A percentile compares a stretch with the other conserved stretches of the same genome.
Evolutionary conservation across 2,329 filamentous ascomycete genomes (phyloP).

Genomic region (Alternaria brassicicola): DNA sequence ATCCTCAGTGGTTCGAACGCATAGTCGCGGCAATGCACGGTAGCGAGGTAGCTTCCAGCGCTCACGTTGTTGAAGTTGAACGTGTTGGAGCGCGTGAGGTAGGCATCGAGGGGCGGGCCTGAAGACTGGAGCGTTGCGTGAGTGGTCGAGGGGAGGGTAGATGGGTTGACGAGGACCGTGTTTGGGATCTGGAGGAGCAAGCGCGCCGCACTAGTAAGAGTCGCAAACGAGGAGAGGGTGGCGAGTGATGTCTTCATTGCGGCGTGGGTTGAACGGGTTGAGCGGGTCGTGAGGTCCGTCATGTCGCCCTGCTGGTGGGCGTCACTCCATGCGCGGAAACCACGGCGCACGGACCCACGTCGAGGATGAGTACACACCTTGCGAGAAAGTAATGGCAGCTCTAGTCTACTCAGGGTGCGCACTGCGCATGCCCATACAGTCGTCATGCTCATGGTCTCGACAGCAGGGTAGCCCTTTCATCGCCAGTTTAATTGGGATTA

Average conservation of each 20-base stretch:
- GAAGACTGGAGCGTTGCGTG: conserved; percentile 69
- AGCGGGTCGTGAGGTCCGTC: background rate
- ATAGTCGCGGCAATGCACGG: conserved; percentile 76
- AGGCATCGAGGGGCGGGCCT: conserved; percentile 60
- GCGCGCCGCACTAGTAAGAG: conserved; percentile 50
- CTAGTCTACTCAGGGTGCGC: too few species aligned
- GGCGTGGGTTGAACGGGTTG: background rate
- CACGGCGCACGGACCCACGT: background rate
- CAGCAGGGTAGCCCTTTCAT: background rate
- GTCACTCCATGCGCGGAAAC: background rate
- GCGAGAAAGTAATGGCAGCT: too few species aligned
- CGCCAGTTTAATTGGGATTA: too few species aligned
- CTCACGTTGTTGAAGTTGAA: conserved; percentile 78
- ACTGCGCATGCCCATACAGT: too few species aligned
- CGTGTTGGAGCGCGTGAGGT: conserved; percentile 70
- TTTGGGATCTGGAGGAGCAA: conserved; percentile 60
- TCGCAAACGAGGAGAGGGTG: conserved; percentile 51
- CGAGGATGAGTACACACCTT: too few species aligned
- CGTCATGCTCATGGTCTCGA: too few species aligned
- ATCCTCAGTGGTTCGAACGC: conserved; percentile 80
- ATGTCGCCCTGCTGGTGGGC: background rate
- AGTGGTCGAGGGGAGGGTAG: conserved; percentile 61
- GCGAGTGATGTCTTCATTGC: conserved; percentile 45
- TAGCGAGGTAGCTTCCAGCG: conserved; percentile 77
- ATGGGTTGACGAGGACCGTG: conserved; percentile 52